A percentile compares a stretch with the other conserved stretches of the same genome.
Conservation (phyloP, 176 grass and related monocot species). For the Hordeum vulgare region DNA sequence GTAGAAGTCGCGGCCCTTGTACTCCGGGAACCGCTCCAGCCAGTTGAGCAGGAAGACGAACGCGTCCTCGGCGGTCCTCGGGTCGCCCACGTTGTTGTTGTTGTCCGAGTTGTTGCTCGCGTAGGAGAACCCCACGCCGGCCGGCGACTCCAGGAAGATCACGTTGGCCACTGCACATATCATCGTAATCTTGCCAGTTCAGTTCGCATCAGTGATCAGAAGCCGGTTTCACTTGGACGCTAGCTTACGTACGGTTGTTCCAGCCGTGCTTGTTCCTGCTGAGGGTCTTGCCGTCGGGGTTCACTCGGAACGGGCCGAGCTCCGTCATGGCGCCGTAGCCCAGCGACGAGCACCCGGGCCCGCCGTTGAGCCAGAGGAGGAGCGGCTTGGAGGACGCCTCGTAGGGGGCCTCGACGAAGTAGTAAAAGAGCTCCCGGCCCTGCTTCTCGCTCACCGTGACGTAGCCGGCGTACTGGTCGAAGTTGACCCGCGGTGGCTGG, state of each 20-base stretch:
- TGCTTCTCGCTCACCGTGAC: constrained; percentile 30
- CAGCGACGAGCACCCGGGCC: constrained; percentile 55
- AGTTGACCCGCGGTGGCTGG: constrained; percentile 31
- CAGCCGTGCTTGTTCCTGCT: constrained; percentile 38
- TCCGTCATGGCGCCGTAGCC: constrained; percentile 46
- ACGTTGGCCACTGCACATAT: constrained; percentile 45
- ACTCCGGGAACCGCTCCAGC: constrained; percentile 50
- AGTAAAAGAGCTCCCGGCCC: constrained; percentile 48
- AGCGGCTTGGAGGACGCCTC: constrained; percentile 22
- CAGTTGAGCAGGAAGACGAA: constrained; percentile 44
- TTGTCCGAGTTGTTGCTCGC: constrained; percentile 23
- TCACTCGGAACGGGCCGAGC: constrained; percentile 49
- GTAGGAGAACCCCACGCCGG: constrained; percentile 47
- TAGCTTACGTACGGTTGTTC: constrained; percentile 39
- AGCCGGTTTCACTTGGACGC: background rate
- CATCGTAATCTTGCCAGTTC: background rate
- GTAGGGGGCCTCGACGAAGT: constrained; percentile 43
- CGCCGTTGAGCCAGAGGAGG: constrained; percentile 67
- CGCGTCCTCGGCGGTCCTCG: constrained; percentile 13
- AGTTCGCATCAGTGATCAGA: background rate
- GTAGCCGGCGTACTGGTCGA: constrained; percentile 43
- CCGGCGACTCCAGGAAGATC: constrained; percentile 45
- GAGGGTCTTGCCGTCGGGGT: constrained; percentile 34
- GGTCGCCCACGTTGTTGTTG: constrained; percentile 17
- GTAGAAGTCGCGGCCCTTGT: constrained; percentile 49